Evolutionary conservation across 1,284 basidiomycete species (phyloP).

Genomic region (Xerocomus cyaneibrunnescens): DNA sequence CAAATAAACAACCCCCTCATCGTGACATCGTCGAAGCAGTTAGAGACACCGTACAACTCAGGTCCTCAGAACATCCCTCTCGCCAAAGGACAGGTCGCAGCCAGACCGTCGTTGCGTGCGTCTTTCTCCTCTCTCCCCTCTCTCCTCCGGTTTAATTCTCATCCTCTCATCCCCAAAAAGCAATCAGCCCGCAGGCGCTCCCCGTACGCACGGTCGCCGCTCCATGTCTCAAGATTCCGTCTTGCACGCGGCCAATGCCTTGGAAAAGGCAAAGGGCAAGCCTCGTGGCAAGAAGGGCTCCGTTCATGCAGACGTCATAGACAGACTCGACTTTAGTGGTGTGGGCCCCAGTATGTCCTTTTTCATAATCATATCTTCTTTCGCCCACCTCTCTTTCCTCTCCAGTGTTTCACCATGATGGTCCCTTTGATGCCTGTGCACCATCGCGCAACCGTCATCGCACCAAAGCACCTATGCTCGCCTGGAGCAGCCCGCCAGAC

Average conservation of each 20-base stretch:
- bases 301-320: conserved; percentile 64
- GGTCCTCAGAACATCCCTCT: conserved; percentile 37
- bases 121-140: conserved; percentile 14
- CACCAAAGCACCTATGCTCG: conserved; percentile 76
- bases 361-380: not conserved
- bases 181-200: conserved; percentile 23
- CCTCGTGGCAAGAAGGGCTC: conserved; percentile 66
- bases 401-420: conserved; percentile 84
- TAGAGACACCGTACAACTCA: conserved; percentile 58
- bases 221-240: conserved; percentile 72
- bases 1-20: conserved; percentile 30
- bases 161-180: conserved; percentile 8
- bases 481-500: conserved; percentile 59
- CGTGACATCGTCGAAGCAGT: conserved; percentile 58
- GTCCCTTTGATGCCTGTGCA: conserved; percentile 85
- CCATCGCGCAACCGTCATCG: conserved; percentile 80
- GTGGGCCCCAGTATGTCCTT: conserved; percentile 69
- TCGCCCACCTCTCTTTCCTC: not conserved
- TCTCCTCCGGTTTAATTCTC: conserved; percentile 9
- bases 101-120: conserved; percentile 44
- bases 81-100: conserved; percentile 47
- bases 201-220: conserved; percentile 50
- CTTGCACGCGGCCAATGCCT: conserved; percentile 38
- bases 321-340: conserved; percentile 62
- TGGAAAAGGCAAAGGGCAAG: conserved; percentile 57